These are phyloP conservation scores for Nemania sp. DNA, from an alignment of 2,329 filamentous ascomycete species.

Conservation along the genomic window DNA sequence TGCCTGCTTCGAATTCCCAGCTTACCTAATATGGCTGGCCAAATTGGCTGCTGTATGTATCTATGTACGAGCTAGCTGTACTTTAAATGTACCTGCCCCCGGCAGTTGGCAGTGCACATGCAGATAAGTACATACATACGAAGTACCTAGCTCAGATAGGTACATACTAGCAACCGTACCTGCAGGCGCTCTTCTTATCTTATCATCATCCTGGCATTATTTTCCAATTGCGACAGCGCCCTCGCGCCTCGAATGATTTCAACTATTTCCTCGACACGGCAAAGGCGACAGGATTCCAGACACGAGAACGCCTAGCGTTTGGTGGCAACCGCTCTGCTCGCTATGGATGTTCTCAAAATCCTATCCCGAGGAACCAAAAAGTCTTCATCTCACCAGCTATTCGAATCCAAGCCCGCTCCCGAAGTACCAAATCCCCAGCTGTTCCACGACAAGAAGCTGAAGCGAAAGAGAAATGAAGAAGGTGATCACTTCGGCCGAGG, in stretches of 20 bases:
- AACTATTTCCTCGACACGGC: too few species aligned
- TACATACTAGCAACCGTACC: background rate
- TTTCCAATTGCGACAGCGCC: constrained; percentile 10
- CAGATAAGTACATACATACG: background rate
- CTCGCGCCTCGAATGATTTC: too few species aligned
- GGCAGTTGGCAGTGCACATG: background rate
- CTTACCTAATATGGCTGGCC: constrained; percentile 5
- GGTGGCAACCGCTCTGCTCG: background rate
- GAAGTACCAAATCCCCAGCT: constrained; percentile 69
- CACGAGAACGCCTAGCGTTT: background rate
- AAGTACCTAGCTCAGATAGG: background rate
- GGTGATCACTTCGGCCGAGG: constrained; percentile 34
- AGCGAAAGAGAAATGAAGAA: constrained; percentile 57
- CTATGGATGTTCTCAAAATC: constrained; percentile 74
- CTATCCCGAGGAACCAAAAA: constrained; percentile 71
- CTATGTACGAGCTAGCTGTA: background rate
- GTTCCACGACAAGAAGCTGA: constrained; percentile 61
- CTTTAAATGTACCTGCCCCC: too few species aligned
- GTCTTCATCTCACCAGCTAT: constrained; percentile 45
- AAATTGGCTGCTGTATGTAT: too few species aligned
- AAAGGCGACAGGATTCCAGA: background rate
- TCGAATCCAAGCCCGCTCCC: constrained; percentile 36
- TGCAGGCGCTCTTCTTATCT: constrained; percentile 7
- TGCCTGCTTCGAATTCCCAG: constrained; percentile 17
- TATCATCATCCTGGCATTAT: constrained; percentile 11